Conservation (phyloP, 495 filamentous ascomycete genomes). For the Neurospora sp. region DNA sequence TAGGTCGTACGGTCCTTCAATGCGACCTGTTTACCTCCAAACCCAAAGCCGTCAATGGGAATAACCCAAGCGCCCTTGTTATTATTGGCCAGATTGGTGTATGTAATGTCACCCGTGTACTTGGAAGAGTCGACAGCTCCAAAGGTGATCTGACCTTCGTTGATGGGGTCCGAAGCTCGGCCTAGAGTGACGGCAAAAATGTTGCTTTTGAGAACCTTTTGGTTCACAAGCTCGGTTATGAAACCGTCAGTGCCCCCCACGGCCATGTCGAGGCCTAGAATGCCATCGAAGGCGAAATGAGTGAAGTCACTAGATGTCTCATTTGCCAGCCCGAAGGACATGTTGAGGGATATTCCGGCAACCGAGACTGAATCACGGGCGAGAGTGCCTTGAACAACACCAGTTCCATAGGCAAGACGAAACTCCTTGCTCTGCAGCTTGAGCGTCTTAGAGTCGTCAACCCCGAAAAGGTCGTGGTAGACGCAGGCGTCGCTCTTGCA, state of each 20-base stretch:
- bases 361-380: constrained; percentile 55
- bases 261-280: constrained; percentile 61
- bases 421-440: constrained; percentile 39
- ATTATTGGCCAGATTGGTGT: constrained; percentile 36
- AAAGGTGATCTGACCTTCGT: constrained; percentile 69
- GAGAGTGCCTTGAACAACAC: constrained; percentile 51
- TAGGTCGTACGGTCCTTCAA: constrained; percentile 48
- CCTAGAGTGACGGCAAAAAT: constrained; percentile 59
- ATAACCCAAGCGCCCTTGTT: constrained; percentile 53
- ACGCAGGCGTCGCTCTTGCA: constrained; percentile 54
- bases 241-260: constrained; percentile 45
- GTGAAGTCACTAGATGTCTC: constrained; percentile 57
- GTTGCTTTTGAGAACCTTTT: constrained; percentile 50
- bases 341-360: constrained; percentile 47
- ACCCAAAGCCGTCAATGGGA: constrained; percentile 48
- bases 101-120: constrained; percentile 56
- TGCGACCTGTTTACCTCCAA: constrained; percentile 42
- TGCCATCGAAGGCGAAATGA: constrained; percentile 78
- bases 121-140: constrained; percentile 55
- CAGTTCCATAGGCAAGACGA: constrained; percentile 60
- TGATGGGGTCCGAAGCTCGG: constrained; percentile 49
- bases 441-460: constrained; percentile 47
- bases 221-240: constrained; percentile 47
- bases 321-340: constrained; percentile 61
- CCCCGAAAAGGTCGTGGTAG: constrained; percentile 56